A percentile compares a stretch with the other conserved stretches of the same genome.
phyloP scores from a whole-genome alignment of 2,329 filamentous ascomycete genomes.

The Claviceps sp. region DNA sequence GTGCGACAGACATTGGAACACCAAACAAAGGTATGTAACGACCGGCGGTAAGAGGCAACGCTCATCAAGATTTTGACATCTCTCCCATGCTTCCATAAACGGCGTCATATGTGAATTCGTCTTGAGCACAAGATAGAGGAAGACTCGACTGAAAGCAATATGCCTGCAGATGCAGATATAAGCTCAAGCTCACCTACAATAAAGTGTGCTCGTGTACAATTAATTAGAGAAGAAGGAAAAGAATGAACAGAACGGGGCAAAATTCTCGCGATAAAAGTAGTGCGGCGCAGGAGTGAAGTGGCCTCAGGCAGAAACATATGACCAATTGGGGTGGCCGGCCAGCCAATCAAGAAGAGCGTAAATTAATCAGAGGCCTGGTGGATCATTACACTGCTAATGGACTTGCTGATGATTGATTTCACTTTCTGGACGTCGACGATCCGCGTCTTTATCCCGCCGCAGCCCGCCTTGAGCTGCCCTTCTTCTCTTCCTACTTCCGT shows the following conservation, averaged over 20 bases:
- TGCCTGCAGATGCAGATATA: constrained; percentile 20
- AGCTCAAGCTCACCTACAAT: constrained; percentile 57
- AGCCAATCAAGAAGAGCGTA: constrained; percentile 30
- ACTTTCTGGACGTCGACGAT: constrained; percentile 26
- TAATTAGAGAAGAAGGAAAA: constrained; percentile 30
- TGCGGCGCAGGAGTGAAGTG: background rate
- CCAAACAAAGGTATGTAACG: constrained; percentile 35
- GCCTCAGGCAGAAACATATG: constrained; percentile 4
- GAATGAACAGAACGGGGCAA: constrained; percentile 7
- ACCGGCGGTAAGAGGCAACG: constrained; percentile 61
- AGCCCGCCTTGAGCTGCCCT: constrained; percentile 21
- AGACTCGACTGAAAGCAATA: constrained; percentile 43
- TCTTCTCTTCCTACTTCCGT: constrained; percentile 28
- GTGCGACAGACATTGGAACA: background rate
- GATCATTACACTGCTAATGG: constrained; percentile 16
- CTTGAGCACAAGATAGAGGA: constrained; percentile 64
- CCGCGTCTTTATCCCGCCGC: constrained; percentile 24
- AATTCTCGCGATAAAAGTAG: constrained; percentile 9
- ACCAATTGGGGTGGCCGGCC: background rate
- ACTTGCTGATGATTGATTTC: constrained; percentile 11
- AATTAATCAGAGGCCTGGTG: constrained; percentile 26
- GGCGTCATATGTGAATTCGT: constrained; percentile 38
- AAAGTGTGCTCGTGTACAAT: constrained; percentile 58
- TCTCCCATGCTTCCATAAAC: constrained; percentile 62
- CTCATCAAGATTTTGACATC: constrained; percentile 39